phyloP scores from a whole-genome alignment of 2,329 filamentous ascomycete species.

The Xylaria sp. region DNA sequence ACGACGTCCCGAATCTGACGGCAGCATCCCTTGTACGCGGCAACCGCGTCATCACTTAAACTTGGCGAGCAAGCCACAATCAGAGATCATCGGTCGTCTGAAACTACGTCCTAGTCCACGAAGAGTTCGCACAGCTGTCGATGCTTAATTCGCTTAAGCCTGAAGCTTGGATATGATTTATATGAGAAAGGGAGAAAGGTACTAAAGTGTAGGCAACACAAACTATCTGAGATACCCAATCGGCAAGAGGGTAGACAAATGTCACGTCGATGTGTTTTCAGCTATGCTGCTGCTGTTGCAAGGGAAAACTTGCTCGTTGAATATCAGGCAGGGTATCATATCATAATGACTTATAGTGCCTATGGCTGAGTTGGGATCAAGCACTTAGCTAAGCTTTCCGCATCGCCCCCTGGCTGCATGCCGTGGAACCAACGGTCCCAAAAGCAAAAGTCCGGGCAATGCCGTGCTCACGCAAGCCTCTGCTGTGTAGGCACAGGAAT shows the following conservation, averaged over 20 bases:
- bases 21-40: neutral
- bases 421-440: neutral
- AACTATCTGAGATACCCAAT: slow-evolving; percentile 2
- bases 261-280: neutral
- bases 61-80: slow-evolving; percentile 8
- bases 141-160: neutral
- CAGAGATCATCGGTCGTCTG: neutral
- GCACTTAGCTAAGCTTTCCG: neutral
- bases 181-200: neutral
- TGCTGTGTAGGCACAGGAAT: neutral
- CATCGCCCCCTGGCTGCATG: slow-evolving; percentile 1
- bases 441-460: neutral
- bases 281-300: neutral
- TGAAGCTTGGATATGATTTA: neutral
- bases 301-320: slow-evolving; percentile 3
- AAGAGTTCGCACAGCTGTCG: neutral
- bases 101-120: neutral
- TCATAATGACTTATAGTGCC: slow-evolving; percentile 1
- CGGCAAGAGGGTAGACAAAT: neutral
- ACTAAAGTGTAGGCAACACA: neutral
- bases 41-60: slow-evolving; percentile 9
- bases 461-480: neutral
- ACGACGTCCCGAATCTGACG: slow-evolving; percentile 6
- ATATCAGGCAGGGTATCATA: neutral
- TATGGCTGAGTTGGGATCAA: slow-evolving; percentile 2